A percentile compares a stretch with the other conserved stretches of the same genome.
These are phyloP conservation scores for Malus asiatica DNA, from an alignment of 306 rosid genomes.

Conservation along the genomic window DNA sequence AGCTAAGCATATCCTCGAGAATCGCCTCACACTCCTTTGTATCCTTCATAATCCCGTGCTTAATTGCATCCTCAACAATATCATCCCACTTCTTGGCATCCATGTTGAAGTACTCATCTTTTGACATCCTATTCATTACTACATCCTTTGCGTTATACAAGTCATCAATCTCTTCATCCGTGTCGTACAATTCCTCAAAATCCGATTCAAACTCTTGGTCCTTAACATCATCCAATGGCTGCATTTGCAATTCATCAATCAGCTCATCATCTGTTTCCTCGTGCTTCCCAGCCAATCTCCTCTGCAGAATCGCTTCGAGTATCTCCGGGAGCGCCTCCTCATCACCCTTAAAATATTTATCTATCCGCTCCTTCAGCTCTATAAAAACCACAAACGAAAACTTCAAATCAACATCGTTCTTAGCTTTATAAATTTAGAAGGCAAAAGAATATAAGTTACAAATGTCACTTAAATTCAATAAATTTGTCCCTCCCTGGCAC, in stretches of 20 bases:
- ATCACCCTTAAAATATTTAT: conserved; percentile 64
- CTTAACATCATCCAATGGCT: conserved; percentile 42
- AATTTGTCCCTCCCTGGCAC: neutral
- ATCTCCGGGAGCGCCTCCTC: conserved; percentile 57
- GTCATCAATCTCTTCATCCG: conserved; percentile 71
- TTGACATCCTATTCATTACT: conserved; percentile 40
- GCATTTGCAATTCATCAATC: conserved; percentile 36
- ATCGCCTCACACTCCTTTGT: conserved; percentile 37
- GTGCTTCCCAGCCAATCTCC: conserved; percentile 58
- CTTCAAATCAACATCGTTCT: neutral
- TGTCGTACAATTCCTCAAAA: conserved; percentile 45
- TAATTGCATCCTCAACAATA: conserved; percentile 29
- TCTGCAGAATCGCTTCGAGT: conserved; percentile 57
- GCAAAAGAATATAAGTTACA: neutral
- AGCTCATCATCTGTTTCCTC: conserved; percentile 82
- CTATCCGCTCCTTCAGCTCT: conserved; percentile 58
- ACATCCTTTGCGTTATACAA: conserved; percentile 50
- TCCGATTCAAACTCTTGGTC: conserved; percentile 48
- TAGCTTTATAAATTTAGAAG: neutral
- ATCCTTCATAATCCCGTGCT: conserved; percentile 27
- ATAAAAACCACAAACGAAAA: neutral
- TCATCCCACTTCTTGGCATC: conserved; percentile 38
- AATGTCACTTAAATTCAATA: neutral
- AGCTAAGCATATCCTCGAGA: conserved; percentile 50
- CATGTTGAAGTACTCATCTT: conserved; percentile 42